Base-by-base conservation (phyloP, 2,329 filamentous ascomycete genomes). In the Cryphonectria nitschkei region DNA sequence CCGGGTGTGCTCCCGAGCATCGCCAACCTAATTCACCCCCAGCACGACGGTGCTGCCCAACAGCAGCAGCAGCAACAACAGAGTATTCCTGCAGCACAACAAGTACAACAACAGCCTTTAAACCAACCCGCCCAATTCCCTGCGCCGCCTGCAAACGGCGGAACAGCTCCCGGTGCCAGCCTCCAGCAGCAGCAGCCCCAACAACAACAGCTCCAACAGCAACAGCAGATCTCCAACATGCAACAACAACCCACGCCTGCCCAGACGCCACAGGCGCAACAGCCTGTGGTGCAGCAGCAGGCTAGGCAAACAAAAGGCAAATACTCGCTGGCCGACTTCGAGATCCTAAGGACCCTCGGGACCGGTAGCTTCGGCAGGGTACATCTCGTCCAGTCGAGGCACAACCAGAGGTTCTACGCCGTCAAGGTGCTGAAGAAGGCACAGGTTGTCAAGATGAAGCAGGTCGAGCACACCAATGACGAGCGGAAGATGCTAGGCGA, bases 361-460 rank as follows among this genome's bases (percentile, higher is more conserved):
- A 99, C 96, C 46, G 96, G 96, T 78, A 98, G 95, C 81, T 99
- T 99, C 82, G 96, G 96, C 62, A 89, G 96, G 75, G 96, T 99
- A 61, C 96, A 99, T 80, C 86, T 99, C 72, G 96, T 98, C 68
- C 96, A 98, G 83, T 98, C 95, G 75, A 96, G 95, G 82, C 96
- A 99, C 84, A 99, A 99, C 82, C 93, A 97, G 83, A 91, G 96
- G 73, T 99, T 95, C 86, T 99, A 99, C 83, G 96, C 96, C 62
- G 92, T 99, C 82, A 99, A 99, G 84, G 96, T 99, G 75, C 84
- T 99, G 82, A 99, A 99, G 82, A 99, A 99, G 87, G 91, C 91
- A 65, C 96, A 99, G 83, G 95, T 99, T 68, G 94, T 99, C 81
- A 97, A 97, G 86, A 98, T 99, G 96, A 99, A 99, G 88, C 96